Evolutionary conservation across 768 basidiomycete genomes (phyloP).

Genomic region (Macrocybe gigantea): DNA sequence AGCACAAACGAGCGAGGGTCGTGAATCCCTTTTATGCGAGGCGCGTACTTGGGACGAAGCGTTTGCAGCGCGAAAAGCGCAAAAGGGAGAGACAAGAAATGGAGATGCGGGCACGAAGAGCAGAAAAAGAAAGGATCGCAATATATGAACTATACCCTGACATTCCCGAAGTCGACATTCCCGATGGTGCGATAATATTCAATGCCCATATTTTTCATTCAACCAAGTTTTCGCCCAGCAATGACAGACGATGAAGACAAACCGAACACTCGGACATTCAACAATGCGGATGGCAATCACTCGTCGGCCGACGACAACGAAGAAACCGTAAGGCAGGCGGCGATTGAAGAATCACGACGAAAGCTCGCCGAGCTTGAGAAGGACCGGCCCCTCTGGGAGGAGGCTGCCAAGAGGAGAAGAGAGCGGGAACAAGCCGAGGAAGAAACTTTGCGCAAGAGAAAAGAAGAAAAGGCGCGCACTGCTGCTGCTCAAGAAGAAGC

Average conservation of each 20-base stretch:
- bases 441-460: constrained; percentile 17
- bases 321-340: constrained; percentile 31
- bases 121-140: constrained; percentile 30
- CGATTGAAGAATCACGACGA: constrained; percentile 57
- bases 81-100: constrained; percentile 34
- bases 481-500: constrained; percentile 11
- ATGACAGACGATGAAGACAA: too few relatives aligned
- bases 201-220: too few relatives aligned
- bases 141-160: constrained; percentile 35
- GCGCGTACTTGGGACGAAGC: constrained; percentile 31
- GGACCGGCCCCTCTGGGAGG: constrained; percentile 60
- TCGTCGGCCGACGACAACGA: constrained; percentile 16
- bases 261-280: too few relatives aligned
- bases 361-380: constrained; percentile 65
- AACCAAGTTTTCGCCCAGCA: too few relatives aligned
- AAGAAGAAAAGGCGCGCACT: constrained; percentile 14
- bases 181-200: constrained; percentile 8
- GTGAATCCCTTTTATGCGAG: constrained; percentile 35
- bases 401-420: constrained; percentile 39
- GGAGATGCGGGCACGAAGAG: constrained; percentile 30
- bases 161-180: constrained; percentile 20
- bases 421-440: constrained; percentile 36
- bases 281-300: constrained; percentile 9
- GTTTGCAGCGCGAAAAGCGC: constrained; percentile 32
- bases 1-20: constrained; percentile 45